Conservation (phyloP, 164 flowering plant species). For the Aristolochia contorta region DNA sequence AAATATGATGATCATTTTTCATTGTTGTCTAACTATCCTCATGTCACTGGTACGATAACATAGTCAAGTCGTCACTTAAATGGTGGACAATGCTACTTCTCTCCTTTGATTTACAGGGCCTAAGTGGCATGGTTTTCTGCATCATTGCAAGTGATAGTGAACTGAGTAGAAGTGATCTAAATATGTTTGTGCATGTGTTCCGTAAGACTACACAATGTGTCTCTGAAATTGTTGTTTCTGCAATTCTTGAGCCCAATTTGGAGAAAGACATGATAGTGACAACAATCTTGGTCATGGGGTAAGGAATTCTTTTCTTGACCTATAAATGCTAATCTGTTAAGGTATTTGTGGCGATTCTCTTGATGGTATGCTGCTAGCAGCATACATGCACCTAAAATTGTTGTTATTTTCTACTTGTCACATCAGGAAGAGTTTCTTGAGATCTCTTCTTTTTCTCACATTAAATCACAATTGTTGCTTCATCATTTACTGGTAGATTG, state of each 20-base stretch:
- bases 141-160: slow-evolving; percentile 40
- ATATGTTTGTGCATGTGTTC: slow-evolving; percentile 35
- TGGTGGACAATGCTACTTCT: neutral
- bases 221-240: slow-evolving; percentile 42
- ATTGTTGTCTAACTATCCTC: no score
- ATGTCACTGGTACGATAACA: no score
- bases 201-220: slow-evolving; percentile 45
- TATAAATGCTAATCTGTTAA: neutral
- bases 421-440: no score
- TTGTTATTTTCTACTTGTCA: no score
- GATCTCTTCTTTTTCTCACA: no score
- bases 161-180: slow-evolving; percentile 27
- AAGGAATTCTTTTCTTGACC: slow-evolving; percentile 12
- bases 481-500: no score
- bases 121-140: slow-evolving; percentile 51
- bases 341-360: neutral
- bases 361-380: neutral
- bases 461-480: no score
- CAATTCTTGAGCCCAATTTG: slow-evolving; percentile 48
- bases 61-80: neutral
- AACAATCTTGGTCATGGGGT: slow-evolving; percentile 60
- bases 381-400: no score
- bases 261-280: slow-evolving; percentile 56
- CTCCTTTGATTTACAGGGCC: slow-evolving; percentile 30
- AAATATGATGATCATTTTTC: no score